These are phyloP conservation scores for Phialophora verrucosa DNA, from an alignment of 2,329 filamentous ascomycete genomes.

Conservation along the genomic window DNA sequence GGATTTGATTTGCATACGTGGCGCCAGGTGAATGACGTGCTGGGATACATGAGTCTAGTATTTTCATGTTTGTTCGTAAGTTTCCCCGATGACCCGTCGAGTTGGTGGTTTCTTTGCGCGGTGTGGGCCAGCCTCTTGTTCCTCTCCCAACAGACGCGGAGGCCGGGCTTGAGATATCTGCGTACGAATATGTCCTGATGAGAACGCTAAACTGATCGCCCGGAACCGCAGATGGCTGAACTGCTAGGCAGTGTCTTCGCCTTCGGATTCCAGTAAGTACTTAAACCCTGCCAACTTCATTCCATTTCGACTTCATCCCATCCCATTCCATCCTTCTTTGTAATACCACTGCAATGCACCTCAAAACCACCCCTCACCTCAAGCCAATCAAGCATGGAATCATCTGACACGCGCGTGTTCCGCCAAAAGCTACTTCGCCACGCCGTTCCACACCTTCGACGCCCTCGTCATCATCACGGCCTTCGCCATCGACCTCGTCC, in stretches of 20 bases:
- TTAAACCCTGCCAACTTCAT: neutral
- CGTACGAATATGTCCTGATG: neutral
- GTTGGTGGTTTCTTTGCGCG: neutral
- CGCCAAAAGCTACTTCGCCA: slow-evolving; percentile 60
- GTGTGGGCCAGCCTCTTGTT: too few relatives aligned
- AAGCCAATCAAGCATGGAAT: neutral
- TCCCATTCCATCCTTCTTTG: neutral
- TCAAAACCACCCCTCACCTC: too few relatives aligned
- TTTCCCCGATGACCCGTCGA: neutral
- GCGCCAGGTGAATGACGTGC: slow-evolving; percentile 48
- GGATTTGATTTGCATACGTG: slow-evolving; percentile 39
- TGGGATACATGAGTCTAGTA: slow-evolving; percentile 61
- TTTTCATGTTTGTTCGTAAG: slow-evolving; percentile 65
- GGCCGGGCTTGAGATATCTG: neutral
- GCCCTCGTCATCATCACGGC: slow-evolving; percentile 65
- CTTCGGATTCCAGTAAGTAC: slow-evolving; percentile 63
- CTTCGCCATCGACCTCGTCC: slow-evolving; percentile 67
- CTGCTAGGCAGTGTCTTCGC: slow-evolving; percentile 64
- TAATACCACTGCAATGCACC: neutral
- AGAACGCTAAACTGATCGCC: neutral
- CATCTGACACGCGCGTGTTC: neutral
- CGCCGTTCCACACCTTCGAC: slow-evolving; percentile 69
- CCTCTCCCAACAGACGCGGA: neutral
- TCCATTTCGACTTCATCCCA: neutral
- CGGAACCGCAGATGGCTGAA: slow-evolving; percentile 57